phyloP scores from a whole-genome alignment of 2,329 filamentous ascomycete species.

The Epichloe sibirici region DNA sequence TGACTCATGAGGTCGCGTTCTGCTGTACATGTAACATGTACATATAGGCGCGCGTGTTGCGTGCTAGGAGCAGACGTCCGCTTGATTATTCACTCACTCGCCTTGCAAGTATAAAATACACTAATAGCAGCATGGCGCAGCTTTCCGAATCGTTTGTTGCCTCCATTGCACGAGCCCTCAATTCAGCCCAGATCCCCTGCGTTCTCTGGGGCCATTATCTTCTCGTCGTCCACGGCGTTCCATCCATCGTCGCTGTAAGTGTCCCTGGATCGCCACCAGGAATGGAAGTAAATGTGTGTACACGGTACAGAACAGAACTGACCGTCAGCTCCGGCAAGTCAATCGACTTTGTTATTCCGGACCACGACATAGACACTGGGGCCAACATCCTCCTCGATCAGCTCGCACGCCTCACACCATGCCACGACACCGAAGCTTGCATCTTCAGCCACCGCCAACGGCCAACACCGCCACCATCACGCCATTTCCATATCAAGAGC shows the following conservation, averaged over 20 bases:
- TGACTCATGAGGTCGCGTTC: too few relatives aligned
- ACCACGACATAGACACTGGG: background rate
- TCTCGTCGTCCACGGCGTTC: background rate
- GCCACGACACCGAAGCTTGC: background rate
- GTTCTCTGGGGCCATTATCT: slow-evolving; percentile 2
- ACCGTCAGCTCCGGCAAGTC: background rate
- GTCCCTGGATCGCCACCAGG: background rate
- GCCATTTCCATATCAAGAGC: background rate
- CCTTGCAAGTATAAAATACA: too few relatives aligned
- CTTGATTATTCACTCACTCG: too few relatives aligned
- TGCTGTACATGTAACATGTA: too few relatives aligned
- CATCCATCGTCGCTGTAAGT: background rate
- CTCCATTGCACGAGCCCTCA: background rate
- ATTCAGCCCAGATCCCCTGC: background rate
- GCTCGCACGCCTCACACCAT: background rate
- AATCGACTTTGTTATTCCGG: slow-evolving; percentile 1
- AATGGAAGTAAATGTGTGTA: background rate
- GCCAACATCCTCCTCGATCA: background rate
- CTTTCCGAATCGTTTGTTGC: background rate
- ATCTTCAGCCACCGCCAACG: background rate
- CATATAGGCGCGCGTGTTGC: too few relatives aligned
- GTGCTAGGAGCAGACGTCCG: too few relatives aligned
- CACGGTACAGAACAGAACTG: background rate
- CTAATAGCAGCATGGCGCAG: background rate
- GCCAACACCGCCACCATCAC: background rate